Percentiles rank a stretch among this genome's conserved stretches.
Conservation (phyloP, 2,329 filamentous ascomycete genomes). For the Xylaria sp. region DNA sequence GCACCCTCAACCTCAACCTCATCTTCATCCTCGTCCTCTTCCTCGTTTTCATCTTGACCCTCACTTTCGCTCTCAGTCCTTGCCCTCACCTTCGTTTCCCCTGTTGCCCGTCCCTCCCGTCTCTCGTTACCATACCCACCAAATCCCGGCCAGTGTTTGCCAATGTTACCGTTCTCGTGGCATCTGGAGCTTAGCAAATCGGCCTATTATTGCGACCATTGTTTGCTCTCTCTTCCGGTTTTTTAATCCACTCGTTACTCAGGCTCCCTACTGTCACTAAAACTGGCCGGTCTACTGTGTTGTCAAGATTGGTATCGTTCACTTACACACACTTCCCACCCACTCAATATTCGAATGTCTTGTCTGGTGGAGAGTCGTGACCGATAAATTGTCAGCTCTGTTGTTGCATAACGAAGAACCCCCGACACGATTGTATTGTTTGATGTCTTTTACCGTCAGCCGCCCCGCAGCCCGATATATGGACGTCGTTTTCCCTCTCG, state of each 20-base stretch:
- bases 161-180: slow-evolving; percentile 1
- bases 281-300: slow-evolving; percentile 5
- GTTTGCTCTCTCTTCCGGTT: slow-evolving; percentile 9
- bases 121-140: slow-evolving; percentile 17
- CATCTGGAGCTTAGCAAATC: slow-evolving; percentile 15
- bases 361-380: slow-evolving; percentile 7
- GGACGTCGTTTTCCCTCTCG: slow-evolving; percentile 25
- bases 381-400: slow-evolving; percentile 12
- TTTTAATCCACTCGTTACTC: slow-evolving; percentile 35
- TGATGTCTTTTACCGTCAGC: slow-evolving; percentile 31
- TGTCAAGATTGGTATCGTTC: slow-evolving; percentile 1
- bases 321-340: slow-evolving; percentile 11
- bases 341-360: slow-evolving; percentile 9
- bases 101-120: slow-evolving; percentile 17
- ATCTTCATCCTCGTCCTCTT: slow-evolving; percentile 10
- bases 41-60: slow-evolving; percentile 11
- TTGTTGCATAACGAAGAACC: slow-evolving; percentile 15
- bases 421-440: slow-evolving; percentile 13
- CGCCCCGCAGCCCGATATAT: slow-evolving; percentile 32
- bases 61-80: slow-evolving; percentile 3
- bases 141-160: neutral
- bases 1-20: slow-evolving; percentile 6
- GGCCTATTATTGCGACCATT: slow-evolving; percentile 31
- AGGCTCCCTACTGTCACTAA: slow-evolving; percentile 38
- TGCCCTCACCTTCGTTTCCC: slow-evolving; percentile 15